Conservation (phyloP, 495 filamentous ascomycete species). For the Corynascus novoguineensis region DNA sequence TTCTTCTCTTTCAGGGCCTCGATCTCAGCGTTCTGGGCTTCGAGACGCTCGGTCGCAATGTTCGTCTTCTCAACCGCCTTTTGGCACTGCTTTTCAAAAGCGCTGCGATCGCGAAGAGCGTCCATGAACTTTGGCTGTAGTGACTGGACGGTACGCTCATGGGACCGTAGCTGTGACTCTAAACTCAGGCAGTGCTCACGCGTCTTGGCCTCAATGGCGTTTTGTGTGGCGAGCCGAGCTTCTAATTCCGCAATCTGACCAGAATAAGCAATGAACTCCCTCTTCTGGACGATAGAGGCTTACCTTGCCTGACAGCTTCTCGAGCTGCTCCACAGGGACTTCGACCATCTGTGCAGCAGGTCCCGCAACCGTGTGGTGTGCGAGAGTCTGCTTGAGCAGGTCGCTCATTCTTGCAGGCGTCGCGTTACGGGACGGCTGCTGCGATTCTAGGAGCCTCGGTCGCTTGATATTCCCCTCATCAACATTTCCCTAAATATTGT, state of each 20-base stretch:
- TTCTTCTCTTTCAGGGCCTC: slow-evolving; percentile 47
- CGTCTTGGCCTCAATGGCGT: slow-evolving; percentile 19
- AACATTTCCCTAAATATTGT: slow-evolving; percentile 24
- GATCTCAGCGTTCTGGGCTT: slow-evolving; percentile 39
- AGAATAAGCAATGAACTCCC: not conserved
- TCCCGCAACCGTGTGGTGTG: not conserved
- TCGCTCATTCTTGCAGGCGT: slow-evolving; percentile 23
- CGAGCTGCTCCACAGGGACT: slow-evolving; percentile 33
- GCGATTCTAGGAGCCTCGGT: slow-evolving; percentile 13
- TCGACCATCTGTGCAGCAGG: slow-evolving; percentile 14
- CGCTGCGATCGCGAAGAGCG: slow-evolving; percentile 35
- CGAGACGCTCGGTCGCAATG: slow-evolving; percentile 25
- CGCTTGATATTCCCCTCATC: slow-evolving; percentile 28
- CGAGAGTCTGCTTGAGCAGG: slow-evolving; percentile 23
- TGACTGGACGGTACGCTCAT: slow-evolving; percentile 23
- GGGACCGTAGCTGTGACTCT: slow-evolving; percentile 29
- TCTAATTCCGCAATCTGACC: slow-evolving; percentile 31
- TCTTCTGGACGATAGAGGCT: not conserved
- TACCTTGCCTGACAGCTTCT: slow-evolving; percentile 32
- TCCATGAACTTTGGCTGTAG: slow-evolving; percentile 32
- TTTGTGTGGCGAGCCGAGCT: slow-evolving; percentile 22
- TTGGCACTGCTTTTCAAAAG: slow-evolving; percentile 32
- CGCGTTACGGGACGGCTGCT: slow-evolving; percentile 4
- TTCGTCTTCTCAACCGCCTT: slow-evolving; percentile 23
- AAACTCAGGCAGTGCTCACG: slow-evolving; percentile 28